These are phyloP conservation scores for Rhizopogon salebrosus DNA, from an alignment of 768 basidiomycete species.

Conservation along the genomic window DNA sequence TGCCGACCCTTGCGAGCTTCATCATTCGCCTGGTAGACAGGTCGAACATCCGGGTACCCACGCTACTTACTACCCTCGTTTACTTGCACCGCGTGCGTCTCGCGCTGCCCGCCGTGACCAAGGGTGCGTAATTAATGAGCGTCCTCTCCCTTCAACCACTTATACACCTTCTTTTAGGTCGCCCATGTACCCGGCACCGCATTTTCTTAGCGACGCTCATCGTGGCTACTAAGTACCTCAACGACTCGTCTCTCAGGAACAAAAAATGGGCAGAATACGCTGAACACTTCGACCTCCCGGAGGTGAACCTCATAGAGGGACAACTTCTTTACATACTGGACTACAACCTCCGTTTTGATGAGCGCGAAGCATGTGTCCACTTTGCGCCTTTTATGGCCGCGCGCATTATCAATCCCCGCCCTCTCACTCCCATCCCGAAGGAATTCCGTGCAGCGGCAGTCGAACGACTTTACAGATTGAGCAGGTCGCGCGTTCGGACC, in stretches of 20 bases:
- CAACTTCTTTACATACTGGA: conserved; percentile 91
- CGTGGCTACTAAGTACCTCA: conserved; percentile 93
- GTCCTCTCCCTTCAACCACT: background rate
- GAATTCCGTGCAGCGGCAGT: conserved; percentile 50
- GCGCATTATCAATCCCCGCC: conserved; percentile 5
- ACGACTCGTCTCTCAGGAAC: conserved; percentile 95
- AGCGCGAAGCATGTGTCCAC: conserved; percentile 65
- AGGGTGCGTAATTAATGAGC: conserved; percentile 50
- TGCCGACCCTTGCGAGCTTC: conserved; percentile 77
- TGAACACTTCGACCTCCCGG: conserved; percentile 64
- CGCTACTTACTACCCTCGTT: conserved; percentile 83
- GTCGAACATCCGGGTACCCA: conserved; percentile 87
- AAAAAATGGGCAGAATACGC: conserved; percentile 86
- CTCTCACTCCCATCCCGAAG: conserved; percentile 27
- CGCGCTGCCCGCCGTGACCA: conserved; percentile 78
- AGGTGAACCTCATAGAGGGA: conserved; percentile 96
- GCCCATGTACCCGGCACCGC: conserved; percentile 90
- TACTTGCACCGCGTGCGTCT: conserved; percentile 84
- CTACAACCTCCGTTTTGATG: conserved; percentile 87
- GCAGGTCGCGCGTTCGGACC: conserved; percentile 47
- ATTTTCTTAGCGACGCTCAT: conserved; percentile 96
- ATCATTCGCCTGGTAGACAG: conserved; percentile 74
- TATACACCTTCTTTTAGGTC: conserved; percentile 34
- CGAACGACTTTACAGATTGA: conserved; percentile 48
- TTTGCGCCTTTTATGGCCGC: conserved; percentile 66